Evolutionary conservation across 2,329 filamentous ascomycete species (phyloP).

Genomic region (Aspergillus transmontanensis): DNA sequence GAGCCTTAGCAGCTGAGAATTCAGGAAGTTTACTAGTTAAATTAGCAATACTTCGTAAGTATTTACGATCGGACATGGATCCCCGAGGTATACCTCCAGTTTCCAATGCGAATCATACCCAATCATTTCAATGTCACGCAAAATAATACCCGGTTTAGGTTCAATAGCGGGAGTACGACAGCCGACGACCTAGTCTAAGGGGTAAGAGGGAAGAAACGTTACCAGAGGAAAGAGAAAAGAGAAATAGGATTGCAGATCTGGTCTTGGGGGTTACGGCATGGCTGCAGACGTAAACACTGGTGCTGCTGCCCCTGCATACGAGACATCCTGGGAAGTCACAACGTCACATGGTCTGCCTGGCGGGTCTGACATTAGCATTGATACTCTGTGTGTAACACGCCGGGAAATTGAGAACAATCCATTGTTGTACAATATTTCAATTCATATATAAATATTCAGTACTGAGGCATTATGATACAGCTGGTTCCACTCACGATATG

Average conservation of each 20-base stretch:
- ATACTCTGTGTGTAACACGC: not conserved
- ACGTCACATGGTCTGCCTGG: not conserved
- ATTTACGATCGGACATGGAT: not conserved
- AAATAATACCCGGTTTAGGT: not conserved
- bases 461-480: not conserved
- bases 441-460: not conserved
- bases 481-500: not conserved
- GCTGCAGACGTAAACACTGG: not conserved
- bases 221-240: not conserved
- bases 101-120: not conserved
- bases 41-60: not conserved
- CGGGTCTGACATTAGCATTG: not conserved
- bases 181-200: not conserved
- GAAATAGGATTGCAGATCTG: not conserved
- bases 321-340: not conserved
- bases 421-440: not conserved
- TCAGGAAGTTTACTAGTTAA: not conserved
- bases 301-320: constrained; percentile 11
- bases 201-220: not conserved
- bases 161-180: not conserved
- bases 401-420: not conserved
- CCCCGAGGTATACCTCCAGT: not conserved
- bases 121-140: not conserved
- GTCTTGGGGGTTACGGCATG: not conserved
- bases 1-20: not conserved